These are phyloP conservation scores for Dendrobium huoshanense DNA, from an alignment of 106 monocot genomes.

Conservation along the genomic window DNA sequence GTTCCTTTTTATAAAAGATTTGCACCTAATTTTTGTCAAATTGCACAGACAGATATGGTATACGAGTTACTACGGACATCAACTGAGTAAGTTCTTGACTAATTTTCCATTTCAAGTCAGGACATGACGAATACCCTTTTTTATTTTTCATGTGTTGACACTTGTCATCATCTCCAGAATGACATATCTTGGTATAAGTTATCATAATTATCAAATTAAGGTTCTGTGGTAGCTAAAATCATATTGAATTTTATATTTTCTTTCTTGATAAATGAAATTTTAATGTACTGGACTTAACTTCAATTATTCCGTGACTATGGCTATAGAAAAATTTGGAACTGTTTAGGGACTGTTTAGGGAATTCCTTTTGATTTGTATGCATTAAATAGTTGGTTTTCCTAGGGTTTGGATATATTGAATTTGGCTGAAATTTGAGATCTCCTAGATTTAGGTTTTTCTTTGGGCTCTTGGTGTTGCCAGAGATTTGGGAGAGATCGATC, in stretches of 20 bases:
- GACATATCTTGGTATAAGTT: neutral
- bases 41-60: constrained; percentile 94
- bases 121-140: neutral
- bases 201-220: neutral
- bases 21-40: neutral
- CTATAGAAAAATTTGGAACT: neutral
- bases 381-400: no score
- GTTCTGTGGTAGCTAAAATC: neutral
- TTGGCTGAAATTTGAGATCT: no score
- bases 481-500: no score
- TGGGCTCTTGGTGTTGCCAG: no score
- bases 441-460: no score
- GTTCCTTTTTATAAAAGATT: neutral
- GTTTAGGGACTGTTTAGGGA: no score
- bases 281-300: neutral
- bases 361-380: no score
- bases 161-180: neutral
- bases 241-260: neutral
- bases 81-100: constrained; percentile 75
- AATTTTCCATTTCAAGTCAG: neutral
- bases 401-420: no score
- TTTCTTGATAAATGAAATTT: neutral
- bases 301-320: neutral
- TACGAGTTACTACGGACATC: constrained; percentile 96
- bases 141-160: neutral